Evolutionary conservation across 306 rosid genomes (phyloP), one percentile per base, ranked within the genome.

Genomic region (Astragalus membranaceus): DNA sequence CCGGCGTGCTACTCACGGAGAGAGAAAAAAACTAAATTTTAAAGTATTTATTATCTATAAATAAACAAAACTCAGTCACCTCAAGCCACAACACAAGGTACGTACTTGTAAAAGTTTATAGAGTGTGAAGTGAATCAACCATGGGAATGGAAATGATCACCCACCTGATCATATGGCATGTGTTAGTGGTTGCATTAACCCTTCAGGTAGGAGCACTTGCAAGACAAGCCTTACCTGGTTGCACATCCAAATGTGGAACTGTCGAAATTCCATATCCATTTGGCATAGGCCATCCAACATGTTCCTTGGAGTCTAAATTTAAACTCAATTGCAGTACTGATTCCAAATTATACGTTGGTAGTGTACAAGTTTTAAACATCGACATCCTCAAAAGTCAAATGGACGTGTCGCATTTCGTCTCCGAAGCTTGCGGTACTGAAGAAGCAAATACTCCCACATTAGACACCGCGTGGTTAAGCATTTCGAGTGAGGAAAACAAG

Each of bases 201-300:
- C 11, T 47, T 0, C 13, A 7, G 4, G 50, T 32, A n/a, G 64
- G 36, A 44, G 10, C 14, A 5, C 17, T 57, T 36, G 47, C 57
- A n/a, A n/a, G n/a, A n/a, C n/a, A n/a, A 26, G 30, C 82, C 17
- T 33, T 29, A 11, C 64, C 52, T 30, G 80, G 73, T 11, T 79
- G 84, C 67, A 46, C 1, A 0, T 20, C 16, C 17, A 20, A 46
- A 2, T 85, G 88, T n/a, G 93, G 88, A 8, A n/a, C 49, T 5
- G 3, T 88, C 1, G 5, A 32, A 8, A 72, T 88, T 56, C 85
- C 85, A 17, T 88, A 81, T 53, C 94, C 90, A 6, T 88, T 85
- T 33, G 85, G 94, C 1, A 23, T 16, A 2, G 81, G 72, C 16
- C 0, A 4, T 3, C 62, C 77, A 11, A 6, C 9, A 5, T 83